Evolutionary conservation across 169 alveolate genomes (phyloP).

Genomic region (Perkinsus marinus): DNA sequence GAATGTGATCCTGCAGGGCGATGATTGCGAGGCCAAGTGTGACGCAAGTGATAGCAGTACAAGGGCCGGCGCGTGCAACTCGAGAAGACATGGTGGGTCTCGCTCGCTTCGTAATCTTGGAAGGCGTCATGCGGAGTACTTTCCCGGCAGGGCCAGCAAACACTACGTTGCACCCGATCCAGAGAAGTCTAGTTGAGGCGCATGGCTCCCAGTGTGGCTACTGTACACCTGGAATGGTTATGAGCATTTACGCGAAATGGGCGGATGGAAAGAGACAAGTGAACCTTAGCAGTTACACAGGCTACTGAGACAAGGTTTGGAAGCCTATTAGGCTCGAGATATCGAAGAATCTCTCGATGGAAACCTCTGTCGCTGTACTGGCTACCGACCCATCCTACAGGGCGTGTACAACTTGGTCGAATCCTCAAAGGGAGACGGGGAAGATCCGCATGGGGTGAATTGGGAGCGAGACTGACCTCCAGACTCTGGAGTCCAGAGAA

Average conservation of each 20-base stretch:
- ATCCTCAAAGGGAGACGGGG: background rate
- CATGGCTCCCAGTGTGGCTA: background rate
- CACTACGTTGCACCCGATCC: background rate
- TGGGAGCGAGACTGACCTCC: too few species aligned
- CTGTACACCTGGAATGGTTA: background rate
- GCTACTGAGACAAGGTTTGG: too few species aligned
- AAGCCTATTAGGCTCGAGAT: background rate
- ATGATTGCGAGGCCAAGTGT: background rate
- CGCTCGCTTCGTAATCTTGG: too few species aligned
- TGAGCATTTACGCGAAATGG: background rate
- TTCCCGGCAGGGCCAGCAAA: background rate
- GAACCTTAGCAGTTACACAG: background rate
- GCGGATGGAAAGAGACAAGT: background rate
- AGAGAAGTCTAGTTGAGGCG: background rate
- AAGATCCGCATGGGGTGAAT: background rate
- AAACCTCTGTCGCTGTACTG: constrained; percentile 1
- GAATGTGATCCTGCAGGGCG: background rate
- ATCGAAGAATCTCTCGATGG: background rate
- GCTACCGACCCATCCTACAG: background rate
- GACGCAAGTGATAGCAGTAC: background rate
- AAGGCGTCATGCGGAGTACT: too few species aligned
- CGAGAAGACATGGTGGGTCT: background rate
- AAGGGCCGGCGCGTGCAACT: background rate
- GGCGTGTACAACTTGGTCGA: background rate
- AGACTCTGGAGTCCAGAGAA: too few species aligned